phyloP scores from a whole-genome alignment of 176 grass and related monocot genomes.

The Saccharum spontaneum region DNA sequence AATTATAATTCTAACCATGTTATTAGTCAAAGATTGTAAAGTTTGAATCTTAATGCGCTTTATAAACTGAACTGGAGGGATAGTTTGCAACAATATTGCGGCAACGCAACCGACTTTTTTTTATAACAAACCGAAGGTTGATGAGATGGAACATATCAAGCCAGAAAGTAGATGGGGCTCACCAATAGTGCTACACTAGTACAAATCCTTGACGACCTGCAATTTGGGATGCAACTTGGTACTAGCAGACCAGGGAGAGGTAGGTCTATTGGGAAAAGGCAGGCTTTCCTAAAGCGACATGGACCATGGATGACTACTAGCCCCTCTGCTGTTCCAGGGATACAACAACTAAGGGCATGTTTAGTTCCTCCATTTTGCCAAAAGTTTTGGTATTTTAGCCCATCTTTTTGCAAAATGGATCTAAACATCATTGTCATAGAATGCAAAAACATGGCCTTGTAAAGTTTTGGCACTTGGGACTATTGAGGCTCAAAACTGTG shows the following conservation, averaged over 20 bases:
- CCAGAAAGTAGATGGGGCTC: not conserved
- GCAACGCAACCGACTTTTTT: not conserved
- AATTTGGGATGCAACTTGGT: slow-evolving; percentile 9
- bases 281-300: not conserved
- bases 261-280: slow-evolving; percentile 12
- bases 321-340: no score
- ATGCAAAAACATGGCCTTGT: no score
- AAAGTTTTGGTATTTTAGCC: no score
- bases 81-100: not conserved
- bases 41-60: not conserved
- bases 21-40: no score
- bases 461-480: no score
- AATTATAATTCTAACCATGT: not conserved
- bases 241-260: not conserved
- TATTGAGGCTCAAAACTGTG: no score
- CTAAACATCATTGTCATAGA: no score
- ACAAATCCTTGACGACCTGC: not conserved
- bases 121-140: no score
- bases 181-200: not conserved
- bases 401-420: no score
- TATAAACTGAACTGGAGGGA: not conserved
- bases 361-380: no score
- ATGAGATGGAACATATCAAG: not conserved
- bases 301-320: not conserved
- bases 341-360: no score